Evolutionary conservation across 73 alveolate genomes (phyloP), one percentile per base, ranked within the genome.

Genomic region (Paramecium biaurelia): DNA sequence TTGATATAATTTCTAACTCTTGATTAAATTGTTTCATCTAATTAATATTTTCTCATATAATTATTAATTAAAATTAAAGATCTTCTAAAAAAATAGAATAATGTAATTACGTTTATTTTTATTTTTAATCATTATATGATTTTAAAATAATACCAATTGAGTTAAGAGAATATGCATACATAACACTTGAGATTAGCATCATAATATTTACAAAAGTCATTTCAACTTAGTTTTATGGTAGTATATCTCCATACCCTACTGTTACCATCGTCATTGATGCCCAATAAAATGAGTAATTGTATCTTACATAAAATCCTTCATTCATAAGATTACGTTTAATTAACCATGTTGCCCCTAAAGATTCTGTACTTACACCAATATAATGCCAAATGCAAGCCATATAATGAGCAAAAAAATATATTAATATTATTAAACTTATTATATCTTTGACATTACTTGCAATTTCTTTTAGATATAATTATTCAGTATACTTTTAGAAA

Each of bases 131-230:
- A 79, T 79, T 42, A 20, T 14, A 41, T 14, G 45, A 30, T 45
- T 41, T 42, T 23, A 89, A 72, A 2, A 89, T 89, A 4, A 89
- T 70, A 7, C 94, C 94, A 70, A 89, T 89, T 6, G 85, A 89
- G 23, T 70, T 70, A 1, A 89, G 42, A 7, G 94, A 57, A 34
- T 70, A 89, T 42, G 92, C 92, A 43, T 53, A 88, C 42, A 88
- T 45, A 21, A 82, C 56, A 70, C 92, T 70, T 10, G 92, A 70
- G 6, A 89, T 43, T 0, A 89, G 56, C 92, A 89, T 89, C 32
- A 89, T 67, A 57, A 70, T 43, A 21, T 45, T 70, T 20, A 85
- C 85, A 24, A 38, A 47, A 21, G 76, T 18, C 38, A 89, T 43
- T 47, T 89, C 94, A 21, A 24, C 15, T 1, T 67, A 53, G 42